Evolutionary conservation across 352 stramenopile genomes (phyloP).

Genomic region (Phytophthora brassicae): DNA sequence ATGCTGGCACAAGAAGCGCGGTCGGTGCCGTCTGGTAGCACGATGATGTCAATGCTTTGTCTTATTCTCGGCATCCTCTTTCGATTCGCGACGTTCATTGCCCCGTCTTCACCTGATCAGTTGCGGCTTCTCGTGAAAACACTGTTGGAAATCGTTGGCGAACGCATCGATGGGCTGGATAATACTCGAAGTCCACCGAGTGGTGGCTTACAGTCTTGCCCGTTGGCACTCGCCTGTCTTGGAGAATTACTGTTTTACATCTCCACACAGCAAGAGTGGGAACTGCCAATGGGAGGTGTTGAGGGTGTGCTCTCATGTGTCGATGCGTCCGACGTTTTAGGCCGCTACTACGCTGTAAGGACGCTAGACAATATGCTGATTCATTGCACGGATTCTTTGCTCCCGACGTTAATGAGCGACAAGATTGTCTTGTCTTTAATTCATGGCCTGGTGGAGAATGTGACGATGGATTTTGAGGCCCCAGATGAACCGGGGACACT

Average conservation of each 20-base stretch:
- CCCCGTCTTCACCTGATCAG: constrained; percentile 55
- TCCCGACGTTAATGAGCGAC: constrained; percentile 46
- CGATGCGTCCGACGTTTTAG: constrained; percentile 38
- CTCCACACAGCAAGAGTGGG: constrained; percentile 53
- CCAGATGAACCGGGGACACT: constrained; percentile 6
- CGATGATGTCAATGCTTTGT: constrained; percentile 44
- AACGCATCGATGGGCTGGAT: background rate
- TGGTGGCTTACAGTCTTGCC: constrained; percentile 20
- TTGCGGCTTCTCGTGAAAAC: constrained; percentile 47
- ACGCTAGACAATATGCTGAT: constrained; percentile 70
- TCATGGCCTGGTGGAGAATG: constrained; percentile 30
- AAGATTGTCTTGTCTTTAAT: constrained; percentile 38
- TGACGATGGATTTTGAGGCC: background rate
- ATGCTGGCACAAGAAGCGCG: constrained; percentile 43
- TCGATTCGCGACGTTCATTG: constrained; percentile 72
- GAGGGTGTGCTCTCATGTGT: constrained; percentile 40
- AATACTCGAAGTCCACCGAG: background rate
- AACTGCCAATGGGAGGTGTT: constrained; percentile 36
- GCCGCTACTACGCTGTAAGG: constrained; percentile 58
- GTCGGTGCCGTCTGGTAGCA: constrained; percentile 6
- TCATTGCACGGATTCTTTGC: constrained; percentile 34
- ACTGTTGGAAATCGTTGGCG: constrained; percentile 28
- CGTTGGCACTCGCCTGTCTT: constrained; percentile 51
- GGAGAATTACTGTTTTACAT: constrained; percentile 80
- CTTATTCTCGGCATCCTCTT: constrained; percentile 71